Conservation (phyloP, 2,329 filamentous ascomycete genomes). For the Kalaharituber pfeilii region DNA sequence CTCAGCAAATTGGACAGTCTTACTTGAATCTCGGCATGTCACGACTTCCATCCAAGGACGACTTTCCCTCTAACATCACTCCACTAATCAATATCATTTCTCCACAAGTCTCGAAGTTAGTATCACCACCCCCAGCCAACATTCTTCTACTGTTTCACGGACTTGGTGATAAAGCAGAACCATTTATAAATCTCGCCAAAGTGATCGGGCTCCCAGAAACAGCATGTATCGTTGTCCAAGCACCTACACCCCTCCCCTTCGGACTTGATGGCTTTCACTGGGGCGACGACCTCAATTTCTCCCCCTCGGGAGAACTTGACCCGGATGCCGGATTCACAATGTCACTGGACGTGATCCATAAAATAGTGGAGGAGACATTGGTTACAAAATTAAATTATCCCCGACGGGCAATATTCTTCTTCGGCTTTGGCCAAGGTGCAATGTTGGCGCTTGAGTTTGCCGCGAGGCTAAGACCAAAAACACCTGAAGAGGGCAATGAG, state of each 20-base stretch:
- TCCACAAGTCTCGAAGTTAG: constrained; percentile 27
- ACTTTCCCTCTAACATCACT: constrained; percentile 33
- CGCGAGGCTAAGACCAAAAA: constrained; percentile 13
- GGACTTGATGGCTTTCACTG: constrained; percentile 48
- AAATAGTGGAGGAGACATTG: constrained; percentile 31
- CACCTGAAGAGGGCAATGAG: constrained; percentile 23
- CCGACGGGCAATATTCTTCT: constrained; percentile 35
- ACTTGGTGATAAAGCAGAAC: constrained; percentile 54
- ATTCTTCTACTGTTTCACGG: constrained; percentile 71
- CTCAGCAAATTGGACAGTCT: too few species aligned
- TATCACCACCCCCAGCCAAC: constrained; percentile 45
- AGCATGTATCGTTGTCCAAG: constrained; percentile 55
- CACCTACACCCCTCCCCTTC: constrained; percentile 50
- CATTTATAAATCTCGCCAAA: constrained; percentile 52
- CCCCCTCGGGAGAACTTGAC: constrained; percentile 34
- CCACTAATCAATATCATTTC: constrained; percentile 28
- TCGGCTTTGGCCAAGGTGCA: constrained; percentile 41
- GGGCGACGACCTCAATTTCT: constrained; percentile 41
- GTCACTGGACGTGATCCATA: constrained; percentile 29
- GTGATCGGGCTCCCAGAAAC: constrained; percentile 61
- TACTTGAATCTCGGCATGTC: too few species aligned
- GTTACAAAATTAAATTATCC: constrained; percentile 34
- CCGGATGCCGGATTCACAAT: constrained; percentile 37
- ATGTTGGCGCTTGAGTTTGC: constrained; percentile 36
- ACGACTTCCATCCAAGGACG: constrained; percentile 27